A percentile compares a stretch with the other conserved stretches of the same genome.
phyloP scores from a whole-genome alignment of 805 yeast genomes.

The Starmerella kuoi region DNA sequence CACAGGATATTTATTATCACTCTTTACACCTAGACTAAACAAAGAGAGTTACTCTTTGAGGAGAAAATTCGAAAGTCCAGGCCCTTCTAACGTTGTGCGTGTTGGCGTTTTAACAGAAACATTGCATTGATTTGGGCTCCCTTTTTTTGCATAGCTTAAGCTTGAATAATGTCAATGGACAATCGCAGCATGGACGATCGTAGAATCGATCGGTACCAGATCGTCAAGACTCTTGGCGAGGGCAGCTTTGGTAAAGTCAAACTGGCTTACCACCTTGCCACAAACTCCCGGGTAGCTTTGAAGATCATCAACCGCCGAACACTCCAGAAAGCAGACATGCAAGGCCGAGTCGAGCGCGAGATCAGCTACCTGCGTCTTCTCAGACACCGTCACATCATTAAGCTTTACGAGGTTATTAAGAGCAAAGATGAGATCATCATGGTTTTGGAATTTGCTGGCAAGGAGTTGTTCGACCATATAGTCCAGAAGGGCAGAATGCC shows the following conservation, averaged over 20 bases:
- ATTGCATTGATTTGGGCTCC: no score
- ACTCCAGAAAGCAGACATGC: slow-evolving; percentile 90
- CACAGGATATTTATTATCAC: no score
- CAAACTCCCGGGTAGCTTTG: slow-evolving; percentile 85
- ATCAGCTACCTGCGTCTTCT: slow-evolving; percentile 75
- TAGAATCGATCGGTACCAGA: slow-evolving; percentile 82
- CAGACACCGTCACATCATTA: slow-evolving; percentile 93
- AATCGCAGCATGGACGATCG: slow-evolving; percentile 22
- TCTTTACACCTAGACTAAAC: no score
- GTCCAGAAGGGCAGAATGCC: slow-evolving; percentile 89
- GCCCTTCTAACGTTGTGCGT: no score
- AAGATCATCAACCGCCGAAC: slow-evolving; percentile 88
- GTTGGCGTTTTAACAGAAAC: no score
- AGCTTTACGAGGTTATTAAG: slow-evolving; percentile 87
- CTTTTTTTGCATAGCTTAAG: no score
- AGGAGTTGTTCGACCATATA: slow-evolving; percentile 87
- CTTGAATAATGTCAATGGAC: no score
- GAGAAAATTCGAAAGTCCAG: no score
- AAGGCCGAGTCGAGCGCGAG: slow-evolving; percentile 89
- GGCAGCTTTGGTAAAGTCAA: slow-evolving; percentile 96
- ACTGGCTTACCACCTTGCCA: slow-evolving; percentile 75
- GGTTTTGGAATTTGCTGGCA: slow-evolving; percentile 97
- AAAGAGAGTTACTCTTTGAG: no score
- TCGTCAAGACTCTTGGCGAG: slow-evolving; percentile 85
- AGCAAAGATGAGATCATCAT: slow-evolving; percentile 90